A percentile compares a stretch with the other conserved stretches of the same genome.
These are phyloP conservation scores for Thraustochytrium striatum DNA, from an alignment of 352 stramenopile species.

Conservation along the genomic window DNA sequence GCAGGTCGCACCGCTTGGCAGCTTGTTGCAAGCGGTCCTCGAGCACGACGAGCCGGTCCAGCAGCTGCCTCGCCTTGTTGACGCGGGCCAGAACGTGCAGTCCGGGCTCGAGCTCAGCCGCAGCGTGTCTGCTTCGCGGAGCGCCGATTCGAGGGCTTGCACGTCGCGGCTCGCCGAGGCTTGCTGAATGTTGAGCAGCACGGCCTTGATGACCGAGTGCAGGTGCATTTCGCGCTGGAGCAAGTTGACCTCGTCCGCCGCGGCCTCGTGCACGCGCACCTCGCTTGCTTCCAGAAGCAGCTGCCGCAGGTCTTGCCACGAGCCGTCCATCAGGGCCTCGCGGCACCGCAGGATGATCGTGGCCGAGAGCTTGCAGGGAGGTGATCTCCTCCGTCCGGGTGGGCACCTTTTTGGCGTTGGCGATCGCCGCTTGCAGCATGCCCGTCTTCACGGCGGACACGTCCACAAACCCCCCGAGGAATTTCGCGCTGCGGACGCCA, in stretches of 20 bases:
- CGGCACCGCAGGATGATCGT: constrained; percentile 34
- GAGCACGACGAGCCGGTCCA: constrained; percentile 30
- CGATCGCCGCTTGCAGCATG: constrained; percentile 19
- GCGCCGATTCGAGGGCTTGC: background rate
- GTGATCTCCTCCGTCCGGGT: constrained; percentile 25
- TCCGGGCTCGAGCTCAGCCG: constrained; percentile 25
- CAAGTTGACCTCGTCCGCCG: constrained; percentile 39
- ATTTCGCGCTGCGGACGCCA: constrained; percentile 4
- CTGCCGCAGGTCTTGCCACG: constrained; percentile 23
- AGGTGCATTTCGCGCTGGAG: constrained; percentile 34
- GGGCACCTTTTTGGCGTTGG: constrained; percentile 14
- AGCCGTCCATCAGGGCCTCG: constrained; percentile 28
- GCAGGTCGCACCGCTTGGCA: background rate
- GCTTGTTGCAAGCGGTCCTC: constrained; percentile 15
- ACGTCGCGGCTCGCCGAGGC: background rate
- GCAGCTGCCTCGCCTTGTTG: constrained; percentile 36
- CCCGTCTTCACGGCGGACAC: constrained; percentile 33
- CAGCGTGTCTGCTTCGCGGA: constrained; percentile 18
- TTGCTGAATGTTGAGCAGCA: constrained; percentile 14
- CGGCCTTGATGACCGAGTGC: constrained; percentile 32
- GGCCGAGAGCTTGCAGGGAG: constrained; percentile 6
- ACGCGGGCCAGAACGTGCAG: constrained; percentile 33
- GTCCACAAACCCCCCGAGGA: constrained; percentile 35
- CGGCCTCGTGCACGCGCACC: constrained; percentile 22
- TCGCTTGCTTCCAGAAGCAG: constrained; percentile 3